Percentiles rank a stretch among this genome's conserved stretches.
These are phyloP conservation scores for Fusarium nanum DNA, from an alignment of 2,329 filamentous ascomycete genomes.

Conservation along the genomic window DNA sequence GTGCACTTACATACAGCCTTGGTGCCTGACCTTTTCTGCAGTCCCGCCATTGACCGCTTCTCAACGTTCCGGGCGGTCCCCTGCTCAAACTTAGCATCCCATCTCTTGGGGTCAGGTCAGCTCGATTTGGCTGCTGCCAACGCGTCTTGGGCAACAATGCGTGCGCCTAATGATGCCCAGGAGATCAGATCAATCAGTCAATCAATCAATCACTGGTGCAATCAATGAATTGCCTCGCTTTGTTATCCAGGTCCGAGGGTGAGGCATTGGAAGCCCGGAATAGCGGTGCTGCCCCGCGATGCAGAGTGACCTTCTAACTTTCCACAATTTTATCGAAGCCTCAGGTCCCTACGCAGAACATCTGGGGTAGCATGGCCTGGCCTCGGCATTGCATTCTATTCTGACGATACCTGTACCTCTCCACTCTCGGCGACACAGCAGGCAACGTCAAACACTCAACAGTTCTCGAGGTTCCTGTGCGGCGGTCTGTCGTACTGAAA, in stretches of 20 bases:
- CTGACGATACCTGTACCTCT: constrained; percentile 34
- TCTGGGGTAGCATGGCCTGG: constrained; percentile 47
- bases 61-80: constrained; percentile 50
- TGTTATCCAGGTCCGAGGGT: constrained; percentile 20
- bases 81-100: constrained; percentile 47
- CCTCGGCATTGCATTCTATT: constrained; percentile 4
- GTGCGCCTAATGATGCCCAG: constrained; percentile 49
- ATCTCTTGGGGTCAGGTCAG: constrained; percentile 44
- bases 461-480: constrained; percentile 14
- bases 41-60: constrained; percentile 50
- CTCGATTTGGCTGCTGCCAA: constrained; percentile 47
- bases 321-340: constrained; percentile 8
- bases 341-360: constrained; percentile 33
- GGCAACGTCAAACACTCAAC: neutral
- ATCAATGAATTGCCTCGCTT: constrained; percentile 13
- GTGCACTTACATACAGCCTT: constrained; percentile 45
- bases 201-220: constrained; percentile 37
- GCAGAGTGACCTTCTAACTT: constrained; percentile 16
- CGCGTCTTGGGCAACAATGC: constrained; percentile 52
- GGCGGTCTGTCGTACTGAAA: neutral
- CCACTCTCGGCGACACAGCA: constrained; percentile 35
- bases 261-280: constrained; percentile 30
- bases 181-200: constrained; percentile 30
- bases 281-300: constrained; percentile 36
- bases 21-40: constrained; percentile 46